A percentile compares a stretch with the other conserved stretches of the same genome.
These are phyloP conservation scores for Dryas drummondii DNA, from an alignment of 306 rosid species.

Conservation along the genomic window DNA sequence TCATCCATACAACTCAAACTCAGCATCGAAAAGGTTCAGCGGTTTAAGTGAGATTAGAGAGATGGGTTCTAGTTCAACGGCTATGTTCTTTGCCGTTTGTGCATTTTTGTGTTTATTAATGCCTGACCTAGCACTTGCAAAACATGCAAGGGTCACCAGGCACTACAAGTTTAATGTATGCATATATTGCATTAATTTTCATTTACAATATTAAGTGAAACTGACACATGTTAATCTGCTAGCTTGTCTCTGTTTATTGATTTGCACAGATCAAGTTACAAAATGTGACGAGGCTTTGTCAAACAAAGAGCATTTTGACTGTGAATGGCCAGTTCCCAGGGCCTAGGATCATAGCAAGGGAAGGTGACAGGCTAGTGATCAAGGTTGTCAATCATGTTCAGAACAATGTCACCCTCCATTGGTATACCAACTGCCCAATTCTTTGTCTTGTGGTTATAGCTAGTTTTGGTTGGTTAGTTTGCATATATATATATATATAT, in stretches of 20 bases:
- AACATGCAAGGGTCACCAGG: conserved; percentile 55
- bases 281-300: conserved; percentile 64
- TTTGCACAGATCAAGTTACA: conserved; percentile 49
- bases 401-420: conserved; percentile 58
- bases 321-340: conserved; percentile 69
- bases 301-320: conserved; percentile 66
- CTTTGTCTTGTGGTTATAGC: not conserved
- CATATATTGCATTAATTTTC: conserved; percentile 18
- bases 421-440: conserved; percentile 31
- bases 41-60: not conserved
- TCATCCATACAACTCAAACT: conserved; percentile 32
- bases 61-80: conserved; percentile 35
- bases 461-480: not conserved
- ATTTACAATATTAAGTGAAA: not conserved
- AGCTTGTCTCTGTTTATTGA: not conserved
- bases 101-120: conserved; percentile 29
- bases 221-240: not conserved
- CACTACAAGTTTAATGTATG: conserved; percentile 64
- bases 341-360: conserved; percentile 73
- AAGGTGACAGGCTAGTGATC: conserved; percentile 60
- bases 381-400: conserved; percentile 64
- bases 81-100: conserved; percentile 30
- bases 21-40: not conserved
- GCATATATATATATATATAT: too few species aligned
- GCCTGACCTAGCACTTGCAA: conserved; percentile 41